Conservation (phyloP, 306 rosid genomes). For the Cicer pinnatifidum region DNA sequence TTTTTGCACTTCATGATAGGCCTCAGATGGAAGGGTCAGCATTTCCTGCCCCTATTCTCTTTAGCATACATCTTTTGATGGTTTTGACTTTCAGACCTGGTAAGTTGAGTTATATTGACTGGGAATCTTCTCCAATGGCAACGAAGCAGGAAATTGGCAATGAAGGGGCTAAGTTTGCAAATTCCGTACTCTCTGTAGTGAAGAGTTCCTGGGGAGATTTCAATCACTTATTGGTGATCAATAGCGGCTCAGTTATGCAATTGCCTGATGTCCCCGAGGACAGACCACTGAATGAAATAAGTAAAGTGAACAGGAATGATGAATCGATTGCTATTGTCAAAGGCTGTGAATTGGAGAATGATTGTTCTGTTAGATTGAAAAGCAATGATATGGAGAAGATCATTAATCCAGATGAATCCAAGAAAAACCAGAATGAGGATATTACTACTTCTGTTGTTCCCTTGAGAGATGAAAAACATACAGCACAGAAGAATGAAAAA, state of each 20-base stretch:
- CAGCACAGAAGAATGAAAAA: slow-evolving; percentile 56
- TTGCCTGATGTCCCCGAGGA: slow-evolving; percentile 84
- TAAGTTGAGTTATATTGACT: slow-evolving; percentile 63
- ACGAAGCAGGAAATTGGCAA: slow-evolving; percentile 52
- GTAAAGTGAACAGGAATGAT: slow-evolving; percentile 45
- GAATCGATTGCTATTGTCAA: slow-evolving; percentile 51
- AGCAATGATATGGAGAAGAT: slow-evolving; percentile 45
- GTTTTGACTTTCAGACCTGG: slow-evolving; percentile 81
- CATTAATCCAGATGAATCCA: slow-evolving; percentile 50
- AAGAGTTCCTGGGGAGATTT: slow-evolving; percentile 52
- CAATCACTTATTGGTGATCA: slow-evolving; percentile 51
- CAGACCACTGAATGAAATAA: slow-evolving; percentile 63
- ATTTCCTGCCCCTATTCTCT: slow-evolving; percentile 83
- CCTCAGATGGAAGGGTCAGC: slow-evolving; percentile 98
- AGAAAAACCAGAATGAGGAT: slow-evolving; percentile 55
- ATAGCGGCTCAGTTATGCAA: slow-evolving; percentile 51
- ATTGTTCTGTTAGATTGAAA: slow-evolving; percentile 49
- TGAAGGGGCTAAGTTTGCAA: slow-evolving; percentile 54
- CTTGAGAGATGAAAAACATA: slow-evolving; percentile 60
- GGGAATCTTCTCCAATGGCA: slow-evolving; percentile 60
- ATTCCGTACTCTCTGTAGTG: slow-evolving; percentile 51
- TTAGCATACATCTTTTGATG: slow-evolving; percentile 79
- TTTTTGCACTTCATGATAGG: slow-evolving; percentile 97
- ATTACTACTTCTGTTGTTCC: slow-evolving; percentile 48
- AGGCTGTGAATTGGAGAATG: slow-evolving; percentile 55